These are phyloP conservation scores for Apophysomyces sp. DNA, from an alignment of 371 early-diverging fungal species.

Conservation along the genomic window DNA sequence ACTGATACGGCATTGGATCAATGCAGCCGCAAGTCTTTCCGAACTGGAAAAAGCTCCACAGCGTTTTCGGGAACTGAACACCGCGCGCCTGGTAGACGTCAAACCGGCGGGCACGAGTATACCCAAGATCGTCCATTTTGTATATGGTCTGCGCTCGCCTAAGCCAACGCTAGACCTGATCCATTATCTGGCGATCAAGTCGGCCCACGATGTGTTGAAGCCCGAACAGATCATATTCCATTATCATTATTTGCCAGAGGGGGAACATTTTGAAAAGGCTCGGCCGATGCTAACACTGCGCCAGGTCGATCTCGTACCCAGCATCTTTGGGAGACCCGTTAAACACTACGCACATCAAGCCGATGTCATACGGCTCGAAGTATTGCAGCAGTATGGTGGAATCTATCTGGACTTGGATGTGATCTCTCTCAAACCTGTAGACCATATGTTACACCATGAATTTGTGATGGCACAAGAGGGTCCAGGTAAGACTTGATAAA, in stretches of 20 bases:
- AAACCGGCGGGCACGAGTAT: constrained; percentile 20
- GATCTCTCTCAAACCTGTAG: constrained; percentile 44
- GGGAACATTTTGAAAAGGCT: constrained; percentile 46
- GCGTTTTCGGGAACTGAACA: constrained; percentile 19
- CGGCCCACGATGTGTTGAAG: constrained; percentile 46
- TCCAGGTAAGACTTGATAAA: constrained; percentile 21
- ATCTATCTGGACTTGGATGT: constrained; percentile 58
- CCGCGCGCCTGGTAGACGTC: constrained; percentile 19
- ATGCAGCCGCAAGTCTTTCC: neutral
- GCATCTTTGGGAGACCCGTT: constrained; percentile 42
- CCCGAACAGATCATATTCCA: constrained; percentile 53
- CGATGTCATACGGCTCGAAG: constrained; percentile 47
- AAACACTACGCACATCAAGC: constrained; percentile 51
- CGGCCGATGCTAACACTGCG: constrained; percentile 36
- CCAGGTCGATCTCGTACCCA: constrained; percentile 29
- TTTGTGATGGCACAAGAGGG: constrained; percentile 58
- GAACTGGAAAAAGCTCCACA: neutral
- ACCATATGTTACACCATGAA: constrained; percentile 41
- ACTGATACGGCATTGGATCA: neutral
- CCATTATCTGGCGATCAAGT: constrained; percentile 54
- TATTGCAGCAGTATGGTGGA: constrained; percentile 44
- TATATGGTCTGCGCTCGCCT: constrained; percentile 45
- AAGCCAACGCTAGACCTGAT: constrained; percentile 46
- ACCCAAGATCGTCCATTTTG: constrained; percentile 55
- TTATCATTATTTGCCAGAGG: constrained; percentile 48